Evolutionary conservation across 768 basidiomycete species (phyloP).

Genomic region (Rhodotorula paludigena): DNA sequence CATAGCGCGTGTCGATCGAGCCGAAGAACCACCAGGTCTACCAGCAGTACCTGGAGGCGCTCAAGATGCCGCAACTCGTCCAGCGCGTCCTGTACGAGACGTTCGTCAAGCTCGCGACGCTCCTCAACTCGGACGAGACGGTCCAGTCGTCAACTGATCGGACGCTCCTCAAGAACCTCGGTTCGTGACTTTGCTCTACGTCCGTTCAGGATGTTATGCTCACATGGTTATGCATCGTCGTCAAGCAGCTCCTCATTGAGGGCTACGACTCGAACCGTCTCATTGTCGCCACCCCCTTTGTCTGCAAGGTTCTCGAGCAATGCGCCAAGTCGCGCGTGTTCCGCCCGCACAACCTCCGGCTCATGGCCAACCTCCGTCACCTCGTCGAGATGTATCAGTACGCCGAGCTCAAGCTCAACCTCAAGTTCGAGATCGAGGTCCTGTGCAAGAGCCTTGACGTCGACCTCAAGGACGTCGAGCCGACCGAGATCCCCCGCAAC

Average conservation of each 20-base stretch:
- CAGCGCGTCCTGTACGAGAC: conserved; percentile 90
- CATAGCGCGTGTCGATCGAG: conserved; percentile 89
- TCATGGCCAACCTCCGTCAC: conserved; percentile 88
- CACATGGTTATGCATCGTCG: conserved; percentile 83
- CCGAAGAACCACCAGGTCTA: conserved; percentile 96
- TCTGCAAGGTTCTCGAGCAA: conserved; percentile 92
- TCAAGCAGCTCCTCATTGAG: conserved; percentile 95
- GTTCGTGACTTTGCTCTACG: conserved; percentile 86
- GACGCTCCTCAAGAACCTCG: conserved; percentile 83
- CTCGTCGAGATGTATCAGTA: conserved; percentile 95
- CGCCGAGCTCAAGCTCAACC: conserved; percentile 88
- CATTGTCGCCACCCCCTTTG: conserved; percentile 91
- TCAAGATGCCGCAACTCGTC: conserved; percentile 63
- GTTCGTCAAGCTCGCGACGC: conserved; percentile 70
- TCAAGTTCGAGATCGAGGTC: conserved; percentile 98
- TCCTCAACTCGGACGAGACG: conserved; percentile 88
- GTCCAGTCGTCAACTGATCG: conserved; percentile 80
- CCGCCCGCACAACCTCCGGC: conserved; percentile 94
- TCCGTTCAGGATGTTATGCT: conserved; percentile 88
- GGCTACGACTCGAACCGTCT: conserved; percentile 88
- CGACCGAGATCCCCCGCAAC: conserved; percentile 72
- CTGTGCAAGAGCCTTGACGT: conserved; percentile 87
- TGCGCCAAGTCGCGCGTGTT: conserved; percentile 86
- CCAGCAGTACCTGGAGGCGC: conserved; percentile 80
- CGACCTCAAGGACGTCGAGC: conserved; percentile 76